Evolutionary conservation across 768 basidiomycete genomes (phyloP).

Genomic region (Boletus eberwhitei): DNA sequence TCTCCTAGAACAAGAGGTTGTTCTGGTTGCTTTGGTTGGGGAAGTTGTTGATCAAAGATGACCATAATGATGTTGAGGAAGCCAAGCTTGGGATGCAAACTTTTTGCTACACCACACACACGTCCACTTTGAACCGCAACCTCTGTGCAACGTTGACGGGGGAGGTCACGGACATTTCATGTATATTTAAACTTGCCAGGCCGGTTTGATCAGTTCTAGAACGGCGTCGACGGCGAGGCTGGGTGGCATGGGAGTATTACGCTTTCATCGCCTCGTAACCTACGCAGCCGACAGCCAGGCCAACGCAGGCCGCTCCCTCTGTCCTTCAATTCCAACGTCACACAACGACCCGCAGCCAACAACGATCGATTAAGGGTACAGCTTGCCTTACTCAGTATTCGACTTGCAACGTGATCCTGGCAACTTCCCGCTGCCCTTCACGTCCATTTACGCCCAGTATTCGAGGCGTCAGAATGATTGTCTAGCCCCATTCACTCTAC

Average conservation of each 20-base stretch:
- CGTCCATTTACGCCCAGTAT: slow-evolving; percentile 16
- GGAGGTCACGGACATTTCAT: background rate
- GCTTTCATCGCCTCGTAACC: slow-evolving; percentile 3
- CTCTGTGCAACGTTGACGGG: background rate
- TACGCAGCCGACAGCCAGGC: slow-evolving; percentile 10
- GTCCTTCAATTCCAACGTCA: slow-evolving; percentile 1
- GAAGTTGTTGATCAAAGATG: slow-evolving; percentile 3
- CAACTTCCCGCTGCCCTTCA: slow-evolving; percentile 15
- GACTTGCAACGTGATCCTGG: slow-evolving; percentile 14
- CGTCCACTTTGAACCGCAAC: background rate
- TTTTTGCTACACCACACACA: slow-evolving; percentile 2
- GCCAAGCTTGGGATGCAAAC: background rate
- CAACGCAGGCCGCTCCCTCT: slow-evolving; percentile 6
- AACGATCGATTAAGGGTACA: slow-evolving; percentile 12
- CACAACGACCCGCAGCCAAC: slow-evolving; percentile 5
- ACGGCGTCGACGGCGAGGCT: slow-evolving; percentile 8
- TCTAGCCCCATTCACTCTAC: slow-evolving; percentile 16
- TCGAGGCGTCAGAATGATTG: slow-evolving; percentile 14
- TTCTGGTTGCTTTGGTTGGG: slow-evolving; percentile 6
- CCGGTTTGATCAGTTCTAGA: background rate
- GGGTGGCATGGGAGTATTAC: slow-evolving; percentile 5
- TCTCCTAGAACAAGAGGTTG: background rate
- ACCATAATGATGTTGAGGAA: background rate
- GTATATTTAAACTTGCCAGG: background rate
- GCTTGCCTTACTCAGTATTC: slow-evolving; percentile 16